These are phyloP conservation scores for Lasiodiplodia hormozganensis DNA, from an alignment of 2,329 filamentous ascomycete genomes.

Conservation along the genomic window DNA sequence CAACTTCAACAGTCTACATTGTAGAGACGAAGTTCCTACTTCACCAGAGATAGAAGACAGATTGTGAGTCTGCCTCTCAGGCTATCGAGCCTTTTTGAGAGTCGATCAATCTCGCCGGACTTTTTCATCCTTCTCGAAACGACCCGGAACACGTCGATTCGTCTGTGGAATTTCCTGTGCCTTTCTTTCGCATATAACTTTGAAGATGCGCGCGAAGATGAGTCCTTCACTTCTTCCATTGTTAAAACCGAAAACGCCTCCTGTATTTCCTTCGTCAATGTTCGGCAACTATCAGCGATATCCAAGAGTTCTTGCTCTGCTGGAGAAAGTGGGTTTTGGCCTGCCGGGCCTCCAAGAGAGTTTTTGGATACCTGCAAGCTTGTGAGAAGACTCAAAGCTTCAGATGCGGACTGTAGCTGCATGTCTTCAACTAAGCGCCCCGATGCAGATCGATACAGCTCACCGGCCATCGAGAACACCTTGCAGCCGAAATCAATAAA, in stretches of 20 bases:
- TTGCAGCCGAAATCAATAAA: background rate
- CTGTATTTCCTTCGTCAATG: background rate
- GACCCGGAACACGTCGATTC: background rate
- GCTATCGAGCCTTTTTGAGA: background rate
- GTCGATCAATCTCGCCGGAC: background rate
- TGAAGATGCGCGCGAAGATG: background rate
- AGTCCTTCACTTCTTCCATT: background rate
- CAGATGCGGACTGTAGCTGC: background rate
- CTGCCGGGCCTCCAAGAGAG: background rate
- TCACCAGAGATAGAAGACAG: background rate
- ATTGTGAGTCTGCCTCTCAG: background rate
- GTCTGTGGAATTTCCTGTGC: background rate
- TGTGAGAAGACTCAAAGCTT: background rate
- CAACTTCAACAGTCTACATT: background rate
- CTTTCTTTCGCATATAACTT: background rate
- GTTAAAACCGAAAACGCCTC: background rate
- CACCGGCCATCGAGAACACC: background rate
- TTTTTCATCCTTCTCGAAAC: background rate
- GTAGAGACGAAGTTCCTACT: background rate
- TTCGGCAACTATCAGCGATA: background rate
- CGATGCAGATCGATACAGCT: background rate
- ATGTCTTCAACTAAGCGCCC: background rate
- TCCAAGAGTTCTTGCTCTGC: background rate
- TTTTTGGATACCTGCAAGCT: background rate
- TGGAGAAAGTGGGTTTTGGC: background rate